Base-by-base conservation (phyloP, 345 rosid species). In the Mercurialis annua region DNA sequence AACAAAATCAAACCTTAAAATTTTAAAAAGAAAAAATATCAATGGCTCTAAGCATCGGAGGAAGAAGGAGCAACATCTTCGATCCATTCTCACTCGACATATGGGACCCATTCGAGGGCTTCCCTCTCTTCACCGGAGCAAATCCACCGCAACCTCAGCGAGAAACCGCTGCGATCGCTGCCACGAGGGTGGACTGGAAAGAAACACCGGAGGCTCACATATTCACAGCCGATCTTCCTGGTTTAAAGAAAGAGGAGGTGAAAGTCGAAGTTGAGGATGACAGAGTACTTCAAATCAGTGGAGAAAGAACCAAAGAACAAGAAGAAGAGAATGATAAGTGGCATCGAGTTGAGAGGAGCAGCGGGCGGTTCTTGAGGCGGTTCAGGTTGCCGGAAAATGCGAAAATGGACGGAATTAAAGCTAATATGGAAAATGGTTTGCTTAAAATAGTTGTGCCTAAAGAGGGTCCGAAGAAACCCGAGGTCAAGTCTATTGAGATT, bases 401-500 rank as follows among this genome's bases (percentile, higher is more conserved):
- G 18, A 78, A 51, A 71, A 67, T 72, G 46, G 81, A 81, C 46
- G 70, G 70, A 59, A 71, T 81, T 0, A 76, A 72, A 43, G 84
- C 80, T 10, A 26, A 59, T 0, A 78, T 74, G 87, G 84, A 83
- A 66, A 74, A 69, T 8, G 83, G 90, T 38, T 84, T 81, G 65
- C 87, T 85, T 26, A 75, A 79, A 0, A 72, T 85, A 17, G 59
- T 46, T 42, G 80, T 83, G 30, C 85, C 87, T 0, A 81, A 79
- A 55, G 73, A 71, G 23, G 49, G 74, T 43, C 65, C 63, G 36
- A 78, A 78, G 78, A 78, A 73, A 33, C 81, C 82, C 0, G 65
- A 74, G 9, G 80, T 80, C 4, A 87, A 76, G 82, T 65, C 85
- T 1, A 76, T 83, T 10, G 85, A 85, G n/a, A 83, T 87, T 20